Base-by-base conservation (phyloP, 331 rosid genomes). In the Pyracantha coccinea region DNA sequence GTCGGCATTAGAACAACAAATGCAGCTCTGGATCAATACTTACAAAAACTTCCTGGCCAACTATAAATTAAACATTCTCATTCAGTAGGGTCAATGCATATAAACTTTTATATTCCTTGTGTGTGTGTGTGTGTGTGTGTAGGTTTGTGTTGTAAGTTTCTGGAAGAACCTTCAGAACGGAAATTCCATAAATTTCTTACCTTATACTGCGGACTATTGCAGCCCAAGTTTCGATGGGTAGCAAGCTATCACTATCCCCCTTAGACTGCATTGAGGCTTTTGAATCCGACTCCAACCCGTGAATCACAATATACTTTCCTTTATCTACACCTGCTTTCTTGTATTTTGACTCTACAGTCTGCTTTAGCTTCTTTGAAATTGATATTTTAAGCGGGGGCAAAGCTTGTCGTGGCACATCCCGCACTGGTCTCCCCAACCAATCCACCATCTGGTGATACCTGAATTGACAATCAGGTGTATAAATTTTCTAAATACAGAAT, bases 381-480 rank as follows among this genome's bases (percentile, higher is more conserved):
- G 94, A 87, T 27, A 91, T 85, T 68, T 72, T 87, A 44, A 91
- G 91, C 0, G 94, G 96, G 2, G 81, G 87, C 81, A 93, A 69
- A 4, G 68, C 70, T 2, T 87, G 86, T 72, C 88, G 73, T 4
- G 94, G 98, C 81, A 93, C 89, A 5, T 69, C 81, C 35, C 92
- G 81, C 67, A 79, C 80, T 5, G 98, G 96, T 68, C 74, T 86
- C 75, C 95, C 97, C 72, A 91, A 77, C 98, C 98, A 93, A 23
- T 91, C 97, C 74, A 72, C 83, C 98, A 91, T 93, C 86, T 89
- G 86, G 80, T 91, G 89, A 76, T 91, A 93, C 98, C 98, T 89
- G 72, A 47, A 83, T 13, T 65, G 85, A 80, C 55, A 52, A 67
- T 9, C 45, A 71, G 16, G 9, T 25, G 10, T 17, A 8, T 47